Evolutionary conservation across 1,139 yeast species (phyloP).

Genomic region (Kodamaea anthophila): DNA sequence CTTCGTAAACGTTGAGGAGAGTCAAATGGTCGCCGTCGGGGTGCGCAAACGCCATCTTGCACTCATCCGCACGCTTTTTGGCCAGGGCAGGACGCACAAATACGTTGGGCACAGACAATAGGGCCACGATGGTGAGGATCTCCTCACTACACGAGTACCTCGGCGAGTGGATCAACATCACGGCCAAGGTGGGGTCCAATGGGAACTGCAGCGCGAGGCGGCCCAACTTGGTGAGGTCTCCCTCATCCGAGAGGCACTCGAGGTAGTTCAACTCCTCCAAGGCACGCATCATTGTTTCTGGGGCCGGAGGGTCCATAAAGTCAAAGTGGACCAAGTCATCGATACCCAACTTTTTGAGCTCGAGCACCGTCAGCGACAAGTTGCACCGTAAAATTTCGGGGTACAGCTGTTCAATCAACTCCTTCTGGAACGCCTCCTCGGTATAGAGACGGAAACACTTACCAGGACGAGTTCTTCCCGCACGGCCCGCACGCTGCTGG

Average conservation of each 20-base stretch:
- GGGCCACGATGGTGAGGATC: constrained; percentile 79
- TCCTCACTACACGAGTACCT: constrained; percentile 86
- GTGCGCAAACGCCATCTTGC: constrained; percentile 82
- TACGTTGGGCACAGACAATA: constrained; percentile 89
- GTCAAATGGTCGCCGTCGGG: constrained; percentile 96
- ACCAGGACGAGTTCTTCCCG: constrained; percentile 99
- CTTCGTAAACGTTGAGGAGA: constrained; percentile 80
- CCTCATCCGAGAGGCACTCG: constrained; percentile 87
- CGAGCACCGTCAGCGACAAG: constrained; percentile 85
- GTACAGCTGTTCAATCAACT: constrained; percentile 87
- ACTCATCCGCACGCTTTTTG: constrained; percentile 86
- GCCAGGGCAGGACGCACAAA: constrained; percentile 90
- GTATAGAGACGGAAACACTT: constrained; percentile 95
- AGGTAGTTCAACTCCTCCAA: constrained; percentile 89
- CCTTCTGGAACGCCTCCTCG: constrained; percentile 93
- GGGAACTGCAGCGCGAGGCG: constrained; percentile 91
- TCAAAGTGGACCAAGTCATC: constrained; percentile 97
- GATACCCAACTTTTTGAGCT: constrained; percentile 86
- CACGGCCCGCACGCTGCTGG: constrained; percentile 99
- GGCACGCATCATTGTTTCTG: constrained; percentile 99
- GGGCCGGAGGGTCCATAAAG: constrained; percentile 99
- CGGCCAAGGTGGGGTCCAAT: constrained; percentile 91
- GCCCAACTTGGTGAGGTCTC: constrained; percentile 83
- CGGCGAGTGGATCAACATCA: constrained; percentile 82
- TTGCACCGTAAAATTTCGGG: constrained; percentile 93